Percentiles rank a stretch among this genome's conserved stretches.
Conservation (phyloP, 2,329 filamentous ascomycete species). For the Scedosporium dehoogii region DNA sequence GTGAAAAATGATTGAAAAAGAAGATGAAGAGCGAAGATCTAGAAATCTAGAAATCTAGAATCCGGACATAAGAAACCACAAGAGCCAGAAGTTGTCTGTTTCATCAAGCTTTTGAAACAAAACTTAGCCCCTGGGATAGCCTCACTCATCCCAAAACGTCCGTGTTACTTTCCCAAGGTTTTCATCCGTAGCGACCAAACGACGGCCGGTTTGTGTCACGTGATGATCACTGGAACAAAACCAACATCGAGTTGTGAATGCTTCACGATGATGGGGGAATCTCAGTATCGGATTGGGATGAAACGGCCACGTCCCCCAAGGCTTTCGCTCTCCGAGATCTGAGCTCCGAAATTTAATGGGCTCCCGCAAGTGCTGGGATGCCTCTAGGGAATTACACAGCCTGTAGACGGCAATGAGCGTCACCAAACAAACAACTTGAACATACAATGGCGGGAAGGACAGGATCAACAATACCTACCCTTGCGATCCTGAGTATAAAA, state of each 20-base stretch:
- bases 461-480: background rate
- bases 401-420: background rate
- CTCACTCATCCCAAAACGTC: background rate
- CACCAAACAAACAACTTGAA: background rate
- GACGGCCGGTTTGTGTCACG: background rate
- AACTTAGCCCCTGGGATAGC: slow-evolving; percentile 3
- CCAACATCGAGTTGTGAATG: too few species aligned
- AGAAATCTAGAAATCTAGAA: background rate
- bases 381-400: background rate
- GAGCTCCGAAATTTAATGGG: background rate
- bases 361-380: background rate
- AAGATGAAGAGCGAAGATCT: background rate
- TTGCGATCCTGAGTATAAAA: too few species aligned
- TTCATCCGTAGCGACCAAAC: background rate
- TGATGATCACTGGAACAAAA: background rate
- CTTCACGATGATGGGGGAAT: too few species aligned
- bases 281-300: too few species aligned
- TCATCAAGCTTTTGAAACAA: background rate
- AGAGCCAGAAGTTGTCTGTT: background rate
- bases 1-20: background rate
- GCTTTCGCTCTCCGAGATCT: background rate
- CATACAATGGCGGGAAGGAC: background rate
- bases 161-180: background rate
- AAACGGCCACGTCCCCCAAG: too few species aligned
- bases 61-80: background rate